Base-by-base conservation (phyloP, 2,329 filamentous ascomycete genomes). In the Fusarium sp. region DNA sequence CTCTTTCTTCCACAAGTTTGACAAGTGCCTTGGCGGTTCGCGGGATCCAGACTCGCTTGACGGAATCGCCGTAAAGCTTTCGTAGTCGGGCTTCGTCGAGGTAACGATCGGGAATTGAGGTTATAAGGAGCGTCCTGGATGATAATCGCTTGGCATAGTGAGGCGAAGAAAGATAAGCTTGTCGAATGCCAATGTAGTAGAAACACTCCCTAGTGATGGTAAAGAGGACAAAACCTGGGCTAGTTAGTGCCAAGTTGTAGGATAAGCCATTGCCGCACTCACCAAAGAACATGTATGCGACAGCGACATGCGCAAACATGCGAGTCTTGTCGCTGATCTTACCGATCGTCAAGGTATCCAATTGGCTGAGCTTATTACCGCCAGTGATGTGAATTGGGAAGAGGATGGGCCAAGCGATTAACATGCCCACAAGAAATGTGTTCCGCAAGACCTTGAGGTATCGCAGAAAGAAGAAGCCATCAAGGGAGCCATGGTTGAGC, bases 131-230 rank as follows among this genome's bases (percentile, higher is more conserved):
- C 2, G 94, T 98, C 57, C 94, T 90, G 4, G 94, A 95, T 3
- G 95, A 98, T 47, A 98, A 90, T 61, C 94, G 92, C 75, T 91
- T 91, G 56, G 94, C 88, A 78, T 97, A 97, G 49, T 92, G 85
- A 13, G 94, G 94, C 13, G 94, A 94, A 58, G 97, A 87, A 43
- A 97, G 88, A 81, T 97, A 98, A 0, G 95, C 95, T 81, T 98
- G 95, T 69, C 94, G 92, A 54, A 98, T 82, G 76, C 97, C 97
- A 83, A 98, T 92, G 81, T 93, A 97, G 86, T 91, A 97, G 74
- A 98, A 92, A 77, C 89, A 91, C 80, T 98, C 95, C 62, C 95
- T 88, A 59, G 94, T 92, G 68, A 98, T 89, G 76, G 93, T 91
- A 81, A 93, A 96, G 79, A 98, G 91, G 70, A 98, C 86, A 78